Evolutionary conservation across 2,329 filamentous ascomycete species (phyloP).

Genomic region (Thyridium curvatum): DNA sequence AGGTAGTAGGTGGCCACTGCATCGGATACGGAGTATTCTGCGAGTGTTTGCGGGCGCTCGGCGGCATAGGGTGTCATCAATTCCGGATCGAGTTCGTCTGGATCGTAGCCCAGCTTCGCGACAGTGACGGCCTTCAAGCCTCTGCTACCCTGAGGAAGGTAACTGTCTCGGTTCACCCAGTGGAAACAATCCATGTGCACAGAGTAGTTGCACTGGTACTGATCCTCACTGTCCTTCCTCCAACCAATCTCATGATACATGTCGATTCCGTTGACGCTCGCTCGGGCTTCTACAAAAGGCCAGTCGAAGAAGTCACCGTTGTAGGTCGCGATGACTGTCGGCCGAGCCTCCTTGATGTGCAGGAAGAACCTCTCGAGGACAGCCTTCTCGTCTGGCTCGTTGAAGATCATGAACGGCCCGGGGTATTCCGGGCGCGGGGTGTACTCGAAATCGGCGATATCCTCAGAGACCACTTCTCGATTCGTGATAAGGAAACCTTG

Average conservation of each 20-base stretch:
- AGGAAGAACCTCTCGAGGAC: slow-evolving; percentile 88
- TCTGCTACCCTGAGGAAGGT: slow-evolving; percentile 92
- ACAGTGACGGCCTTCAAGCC: slow-evolving; percentile 97
- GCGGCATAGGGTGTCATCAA: slow-evolving; percentile 90
- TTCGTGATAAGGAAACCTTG: slow-evolving; percentile 98
- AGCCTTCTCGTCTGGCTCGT: slow-evolving; percentile 87
- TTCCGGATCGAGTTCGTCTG: slow-evolving; percentile 94
- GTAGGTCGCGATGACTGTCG: slow-evolving; percentile 98
- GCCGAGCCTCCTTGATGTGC: slow-evolving; percentile 89
- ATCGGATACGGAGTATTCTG: slow-evolving; percentile 98
- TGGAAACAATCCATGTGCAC: slow-evolving; percentile 99
- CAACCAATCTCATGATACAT: slow-evolving; percentile 99
- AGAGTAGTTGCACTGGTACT: slow-evolving; percentile 93
- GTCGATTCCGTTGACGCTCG: slow-evolving; percentile 91
- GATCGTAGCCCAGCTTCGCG: slow-evolving; percentile 95
- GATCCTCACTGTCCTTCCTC: slow-evolving; percentile 89
- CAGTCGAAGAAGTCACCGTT: slow-evolving; percentile 99
- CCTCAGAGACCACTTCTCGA: slow-evolving; percentile 93
- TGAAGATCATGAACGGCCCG: slow-evolving; percentile 95
- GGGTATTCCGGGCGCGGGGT: slow-evolving; percentile 95
- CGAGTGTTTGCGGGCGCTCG: slow-evolving; percentile 87
- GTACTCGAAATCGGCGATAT: slow-evolving; percentile 97
- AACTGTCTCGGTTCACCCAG: slow-evolving; percentile 98
- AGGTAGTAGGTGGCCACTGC: slow-evolving; percentile 97
- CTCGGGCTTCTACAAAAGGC: slow-evolving; percentile 93